Percentiles rank a stretch among this genome's conserved stretches.
These are phyloP conservation scores for Martiniozyma abietophila DNA, from an alignment of 805 yeast genomes.

Conservation along the genomic window DNA sequence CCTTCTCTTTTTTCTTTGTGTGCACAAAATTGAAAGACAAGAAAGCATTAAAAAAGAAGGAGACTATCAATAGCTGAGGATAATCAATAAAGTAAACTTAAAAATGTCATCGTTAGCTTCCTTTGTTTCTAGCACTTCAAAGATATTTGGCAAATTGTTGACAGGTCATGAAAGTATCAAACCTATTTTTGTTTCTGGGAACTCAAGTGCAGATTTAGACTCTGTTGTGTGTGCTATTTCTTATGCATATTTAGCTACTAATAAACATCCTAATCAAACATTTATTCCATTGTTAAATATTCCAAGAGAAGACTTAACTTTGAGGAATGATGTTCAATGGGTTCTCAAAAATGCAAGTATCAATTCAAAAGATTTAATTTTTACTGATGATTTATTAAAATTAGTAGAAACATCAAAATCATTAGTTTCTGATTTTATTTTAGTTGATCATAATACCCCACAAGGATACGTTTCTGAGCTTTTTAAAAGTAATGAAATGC, in stretches of 20 bases:
- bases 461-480: constrained; percentile 38
- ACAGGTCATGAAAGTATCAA: too few relatives aligned
- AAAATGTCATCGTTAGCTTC: too few relatives aligned
- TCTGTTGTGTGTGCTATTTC: constrained; percentile 72
- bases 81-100: too few relatives aligned
- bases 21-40: too few relatives aligned
- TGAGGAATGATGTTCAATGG: constrained; percentile 62
- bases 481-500: constrained; percentile 15
- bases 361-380: constrained; percentile 41
- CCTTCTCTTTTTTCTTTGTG: too few relatives aligned
- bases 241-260: constrained; percentile 50
- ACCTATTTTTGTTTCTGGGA: constrained; percentile 66
- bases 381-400: constrained; percentile 63
- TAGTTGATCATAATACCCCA: constrained; percentile 78
- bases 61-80: too few relatives aligned
- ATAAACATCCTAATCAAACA: constrained; percentile 21
- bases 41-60: too few relatives aligned
- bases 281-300: constrained; percentile 64
- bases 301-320: constrained; percentile 48
- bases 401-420: constrained; percentile 10
- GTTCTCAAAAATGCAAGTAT: constrained; percentile 43
- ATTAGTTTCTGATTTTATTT: constrained; percentile 32
- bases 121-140: too few relatives aligned
- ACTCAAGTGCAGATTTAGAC: constrained; percentile 84
- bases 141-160: too few relatives aligned